Base-by-base conservation (phyloP, 2,329 filamentous ascomycete species). In the Lecanoromycetidae sp. region DNA sequence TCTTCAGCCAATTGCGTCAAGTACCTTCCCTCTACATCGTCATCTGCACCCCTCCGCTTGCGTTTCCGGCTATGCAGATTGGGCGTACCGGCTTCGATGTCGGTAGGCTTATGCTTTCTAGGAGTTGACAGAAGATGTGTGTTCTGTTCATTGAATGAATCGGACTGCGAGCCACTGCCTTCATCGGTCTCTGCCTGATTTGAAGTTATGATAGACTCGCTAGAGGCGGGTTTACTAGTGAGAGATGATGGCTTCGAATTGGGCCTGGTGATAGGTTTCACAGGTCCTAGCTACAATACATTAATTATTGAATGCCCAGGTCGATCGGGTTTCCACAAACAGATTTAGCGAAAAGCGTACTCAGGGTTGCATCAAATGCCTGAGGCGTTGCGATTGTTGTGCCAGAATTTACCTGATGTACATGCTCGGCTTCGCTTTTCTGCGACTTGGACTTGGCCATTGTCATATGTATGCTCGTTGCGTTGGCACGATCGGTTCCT, bases 1-100 rank as follows among this genome's bases (percentile, higher is more conserved):
- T 71, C 67, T 56, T 70, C 62, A 23, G 59, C 63, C 41, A 70
- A 53, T 36, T 62, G 62, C 43, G 61, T 62, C 66, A 69, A 65
- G 46, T 70, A 70, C n/a, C 57, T 57, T 25, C 60, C 63, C 54
- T 70, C 67, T 4, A 70, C 51, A 37, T 66, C 61, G 40, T 69
- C 63, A 8, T 71, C 71, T 27, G 69, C 66, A 54, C 69, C 63
- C 39, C 69, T 68, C 47, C 75, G 68, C 61, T 78, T 78, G 43
- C 74, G 66, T 58, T 76, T 77, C 51, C 70, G 67, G 37, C 10
- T 45, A n/a, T 17, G 15, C 5, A 6, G 10, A 26, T 6, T 37
- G 29, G 1, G 26, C n/a, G 13, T 13, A 33, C 4, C 5, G 4
- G 20, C 10, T 22, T n/a, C n/a, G 13, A 13, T 19, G 5, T 4